These are phyloP conservation scores for Medicago ruthenica DNA, from an alignment of 306 rosid genomes.

Conservation along the genomic window DNA sequence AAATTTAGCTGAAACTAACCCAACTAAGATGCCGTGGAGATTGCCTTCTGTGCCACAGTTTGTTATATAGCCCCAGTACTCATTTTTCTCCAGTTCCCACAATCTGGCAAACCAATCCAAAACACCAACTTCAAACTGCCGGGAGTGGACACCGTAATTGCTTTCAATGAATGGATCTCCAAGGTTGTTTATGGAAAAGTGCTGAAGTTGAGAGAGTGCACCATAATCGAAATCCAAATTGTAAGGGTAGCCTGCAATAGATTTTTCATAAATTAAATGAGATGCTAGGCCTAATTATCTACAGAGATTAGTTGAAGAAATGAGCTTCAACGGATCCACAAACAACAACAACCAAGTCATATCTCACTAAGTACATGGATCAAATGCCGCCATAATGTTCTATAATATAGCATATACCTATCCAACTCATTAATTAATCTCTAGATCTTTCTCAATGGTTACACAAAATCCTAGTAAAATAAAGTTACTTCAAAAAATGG, in stretches of 20 bases:
- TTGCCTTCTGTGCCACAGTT: slow-evolving; percentile 99
- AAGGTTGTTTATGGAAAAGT: slow-evolving; percentile 92
- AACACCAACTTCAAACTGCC: slow-evolving; percentile 93
- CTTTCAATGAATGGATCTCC: slow-evolving; percentile 99
- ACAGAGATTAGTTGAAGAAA: slow-evolving; percentile 14
- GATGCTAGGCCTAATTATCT: not conserved
- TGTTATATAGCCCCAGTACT: slow-evolving; percentile 99
- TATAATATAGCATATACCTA: no score
- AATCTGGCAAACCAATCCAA: slow-evolving; percentile 97
- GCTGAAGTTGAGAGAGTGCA: slow-evolving; percentile 84
- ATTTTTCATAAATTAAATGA: slow-evolving; percentile 24
- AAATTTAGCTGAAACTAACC: slow-evolving; percentile 47
- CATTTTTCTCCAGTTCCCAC: slow-evolving; percentile 91
- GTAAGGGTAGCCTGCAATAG: slow-evolving; percentile 74
- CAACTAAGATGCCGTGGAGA: slow-evolving; percentile 79
- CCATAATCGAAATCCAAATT: slow-evolving; percentile 97
- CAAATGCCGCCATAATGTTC: no score
- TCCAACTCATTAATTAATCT: no score
- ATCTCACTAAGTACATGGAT: no score
- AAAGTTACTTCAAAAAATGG: slow-evolving; percentile 12
- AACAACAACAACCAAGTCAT: not conserved
- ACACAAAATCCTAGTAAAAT: slow-evolving; percentile 13
- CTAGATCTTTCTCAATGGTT: not conserved
- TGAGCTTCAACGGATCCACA: not conserved
- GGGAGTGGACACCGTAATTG: slow-evolving; percentile 93